Conservation (phyloP, 2,329 filamentous ascomycete species). For the Penicillium decumbens region DNA sequence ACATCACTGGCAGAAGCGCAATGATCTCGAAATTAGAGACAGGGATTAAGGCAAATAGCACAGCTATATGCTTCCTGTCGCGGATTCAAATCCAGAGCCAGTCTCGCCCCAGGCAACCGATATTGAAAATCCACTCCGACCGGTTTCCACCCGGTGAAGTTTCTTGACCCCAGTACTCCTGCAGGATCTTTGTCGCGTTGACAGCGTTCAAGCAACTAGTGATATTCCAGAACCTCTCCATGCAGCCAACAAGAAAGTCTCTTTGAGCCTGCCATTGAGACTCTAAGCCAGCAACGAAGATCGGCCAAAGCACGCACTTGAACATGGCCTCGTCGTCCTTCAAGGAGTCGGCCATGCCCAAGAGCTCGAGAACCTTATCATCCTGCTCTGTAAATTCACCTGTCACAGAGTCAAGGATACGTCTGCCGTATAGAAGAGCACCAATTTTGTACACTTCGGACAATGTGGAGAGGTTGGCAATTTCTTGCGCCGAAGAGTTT, state of each 20-base stretch:
- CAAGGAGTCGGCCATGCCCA: conserved; percentile 23
- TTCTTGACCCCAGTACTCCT: neutral
- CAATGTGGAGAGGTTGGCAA: conserved; percentile 23
- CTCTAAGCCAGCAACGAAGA: conserved; percentile 33
- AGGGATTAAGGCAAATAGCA: neutral
- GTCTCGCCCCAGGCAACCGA: conserved; percentile 24
- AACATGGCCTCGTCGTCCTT: conserved; percentile 24
- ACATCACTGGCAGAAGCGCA: conserved; percentile 24
- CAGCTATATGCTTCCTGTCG: neutral
- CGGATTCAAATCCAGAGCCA: conserved; percentile 27
- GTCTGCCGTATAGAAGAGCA: conserved; percentile 30
- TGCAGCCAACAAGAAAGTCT: conserved; percentile 19
- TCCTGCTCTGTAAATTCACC: conserved; percentile 13
- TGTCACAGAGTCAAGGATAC: conserved; percentile 27
- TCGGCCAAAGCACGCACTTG: conserved; percentile 36
- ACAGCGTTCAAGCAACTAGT: conserved; percentile 33
- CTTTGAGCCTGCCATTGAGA: conserved; percentile 22
- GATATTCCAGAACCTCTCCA: conserved; percentile 29
- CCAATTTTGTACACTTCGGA: conserved; percentile 30
- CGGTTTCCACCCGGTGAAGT: neutral
- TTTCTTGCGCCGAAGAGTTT: conserved; percentile 12
- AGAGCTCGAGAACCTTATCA: conserved; percentile 22
- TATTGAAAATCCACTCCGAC: neutral
- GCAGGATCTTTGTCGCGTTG: conserved; percentile 29
- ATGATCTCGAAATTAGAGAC: neutral